phyloP scores from a whole-genome alignment of 2,329 filamentous ascomycete species.

The Botryotinia convoluta region DNA sequence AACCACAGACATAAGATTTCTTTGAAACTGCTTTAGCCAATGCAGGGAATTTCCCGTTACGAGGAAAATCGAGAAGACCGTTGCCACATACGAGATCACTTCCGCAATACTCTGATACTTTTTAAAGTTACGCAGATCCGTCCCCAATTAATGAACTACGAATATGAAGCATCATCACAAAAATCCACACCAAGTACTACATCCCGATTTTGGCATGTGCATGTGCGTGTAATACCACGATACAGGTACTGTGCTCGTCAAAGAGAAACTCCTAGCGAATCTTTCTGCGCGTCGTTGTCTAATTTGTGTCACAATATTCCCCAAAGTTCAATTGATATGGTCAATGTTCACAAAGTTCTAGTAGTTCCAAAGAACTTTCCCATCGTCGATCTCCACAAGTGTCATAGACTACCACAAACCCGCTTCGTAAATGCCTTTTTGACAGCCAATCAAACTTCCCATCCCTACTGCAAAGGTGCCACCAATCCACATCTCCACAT shows the following conservation, averaged over 20 bases:
- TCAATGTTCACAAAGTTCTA: background rate
- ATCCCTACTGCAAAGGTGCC: background rate
- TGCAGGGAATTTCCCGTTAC: background rate
- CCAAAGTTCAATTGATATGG: background rate
- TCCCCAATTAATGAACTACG: background rate
- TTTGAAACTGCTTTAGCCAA: background rate
- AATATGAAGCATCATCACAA: background rate
- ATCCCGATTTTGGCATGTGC: background rate
- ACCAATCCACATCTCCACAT: conserved; percentile 1
- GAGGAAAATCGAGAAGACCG: background rate
- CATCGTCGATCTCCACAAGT: conserved; percentile 8
- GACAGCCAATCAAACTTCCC: background rate
- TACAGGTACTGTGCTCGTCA: background rate
- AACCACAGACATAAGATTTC: background rate
- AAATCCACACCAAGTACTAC: background rate
- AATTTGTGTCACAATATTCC: background rate
- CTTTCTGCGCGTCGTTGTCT: background rate
- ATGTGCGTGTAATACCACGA: background rate
- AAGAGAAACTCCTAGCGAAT: background rate
- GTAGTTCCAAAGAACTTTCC: background rate
- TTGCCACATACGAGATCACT: background rate
- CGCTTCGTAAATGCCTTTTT: conserved; percentile 4
- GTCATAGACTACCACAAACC: conserved; percentile 2
- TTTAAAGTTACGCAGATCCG: background rate
- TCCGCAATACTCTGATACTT: background rate